Evolutionary conservation across 2,329 filamentous ascomycete genomes (phyloP).

Genomic region (Berkeleyomyces rouxiae): DNA sequence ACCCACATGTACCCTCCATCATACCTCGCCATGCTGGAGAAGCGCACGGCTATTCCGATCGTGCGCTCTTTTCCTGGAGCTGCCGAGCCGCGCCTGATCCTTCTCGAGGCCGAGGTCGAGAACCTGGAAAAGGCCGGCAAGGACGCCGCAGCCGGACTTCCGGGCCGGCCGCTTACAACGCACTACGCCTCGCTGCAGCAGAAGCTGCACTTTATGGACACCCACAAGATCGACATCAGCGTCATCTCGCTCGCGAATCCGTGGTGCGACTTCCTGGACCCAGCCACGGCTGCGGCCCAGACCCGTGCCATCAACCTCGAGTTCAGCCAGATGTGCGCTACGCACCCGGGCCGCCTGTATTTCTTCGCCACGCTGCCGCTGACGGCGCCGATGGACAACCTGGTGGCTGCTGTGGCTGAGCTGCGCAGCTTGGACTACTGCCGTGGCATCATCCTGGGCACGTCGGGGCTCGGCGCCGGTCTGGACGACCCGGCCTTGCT

Average conservation of each 20-base stretch:
- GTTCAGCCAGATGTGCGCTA: slow-evolving; percentile 53
- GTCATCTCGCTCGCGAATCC: slow-evolving; percentile 84
- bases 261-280: slow-evolving; percentile 71
- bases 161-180: slow-evolving; percentile 65
- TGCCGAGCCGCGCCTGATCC: slow-evolving; percentile 46
- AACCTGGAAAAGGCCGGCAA: slow-evolving; percentile 33
- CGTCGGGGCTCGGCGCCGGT: slow-evolving; percentile 60
- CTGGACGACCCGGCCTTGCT: slow-evolving; percentile 63
- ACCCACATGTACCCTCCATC: slow-evolving; percentile 53
- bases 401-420: slow-evolving; percentile 48
- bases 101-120: slow-evolving; percentile 36
- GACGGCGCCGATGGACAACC: slow-evolving; percentile 43
- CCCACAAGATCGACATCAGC: slow-evolving; percentile 63
- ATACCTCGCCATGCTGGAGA: slow-evolving; percentile 44
- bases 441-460: slow-evolving; percentile 78
- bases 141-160: slow-evolving; percentile 32
- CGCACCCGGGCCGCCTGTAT: slow-evolving; percentile 52
- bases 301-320: slow-evolving; percentile 53
- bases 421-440: slow-evolving; percentile 47
- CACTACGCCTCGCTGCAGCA: slow-evolving; percentile 67
- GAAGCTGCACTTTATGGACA: slow-evolving; percentile 79
- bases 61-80: slow-evolving; percentile 46
- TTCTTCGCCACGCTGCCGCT: slow-evolving; percentile 73
- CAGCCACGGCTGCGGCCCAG: slow-evolving; percentile 37
- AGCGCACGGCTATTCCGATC: slow-evolving; percentile 48